phyloP scores from a whole-genome alignment of 257 asterid genomes.

The Cruciata laevipes region DNA sequence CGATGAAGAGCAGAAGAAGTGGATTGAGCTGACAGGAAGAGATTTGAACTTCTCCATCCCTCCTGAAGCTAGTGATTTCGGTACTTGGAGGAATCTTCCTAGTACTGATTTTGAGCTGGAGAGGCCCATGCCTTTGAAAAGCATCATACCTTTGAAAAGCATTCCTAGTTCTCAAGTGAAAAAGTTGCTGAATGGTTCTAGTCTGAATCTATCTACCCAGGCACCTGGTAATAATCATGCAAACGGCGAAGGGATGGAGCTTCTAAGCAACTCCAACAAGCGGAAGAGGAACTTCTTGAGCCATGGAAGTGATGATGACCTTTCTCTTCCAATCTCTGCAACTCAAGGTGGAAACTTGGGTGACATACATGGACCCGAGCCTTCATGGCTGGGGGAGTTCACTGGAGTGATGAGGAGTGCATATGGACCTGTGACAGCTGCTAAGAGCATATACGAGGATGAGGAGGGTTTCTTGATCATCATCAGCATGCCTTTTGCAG shows the following conservation, averaged over 20 bases:
- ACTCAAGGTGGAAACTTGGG: slow-evolving; percentile 22
- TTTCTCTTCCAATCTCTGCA: slow-evolving; percentile 20
- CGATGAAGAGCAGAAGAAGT: slow-evolving; percentile 42
- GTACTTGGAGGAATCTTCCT: slow-evolving; percentile 38
- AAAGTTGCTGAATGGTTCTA: slow-evolving; percentile 29
- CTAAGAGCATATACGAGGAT: slow-evolving; percentile 41
- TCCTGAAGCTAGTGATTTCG: slow-evolving; percentile 41
- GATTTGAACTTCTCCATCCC: slow-evolving; percentile 38
- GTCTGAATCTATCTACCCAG: slow-evolving; percentile 34
- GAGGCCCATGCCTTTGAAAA: slow-evolving; percentile 23
- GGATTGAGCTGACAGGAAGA: slow-evolving; percentile 46
- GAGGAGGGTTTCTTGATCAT: slow-evolving; percentile 35
- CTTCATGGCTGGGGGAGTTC: slow-evolving; percentile 35
- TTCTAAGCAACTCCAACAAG: slow-evolving; percentile 29
- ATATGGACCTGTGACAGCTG: slow-evolving; percentile 44
- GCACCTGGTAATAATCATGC: slow-evolving; percentile 11
- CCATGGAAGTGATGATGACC: slow-evolving; percentile 28
- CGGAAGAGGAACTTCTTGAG: slow-evolving; percentile 28
- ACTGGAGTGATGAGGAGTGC: slow-evolving; percentile 35
- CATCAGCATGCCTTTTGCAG: slow-evolving; percentile 44
- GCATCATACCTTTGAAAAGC: slow-evolving; percentile 18
- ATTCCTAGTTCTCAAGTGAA: slow-evolving; percentile 22
- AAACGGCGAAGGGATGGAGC: slow-evolving; percentile 37
- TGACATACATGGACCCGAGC: slow-evolving; percentile 27
- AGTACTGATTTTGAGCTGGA: slow-evolving; percentile 38